phyloP scores from a whole-genome alignment of 768 basidiomycete species.

The Suillus plorans region DNA sequence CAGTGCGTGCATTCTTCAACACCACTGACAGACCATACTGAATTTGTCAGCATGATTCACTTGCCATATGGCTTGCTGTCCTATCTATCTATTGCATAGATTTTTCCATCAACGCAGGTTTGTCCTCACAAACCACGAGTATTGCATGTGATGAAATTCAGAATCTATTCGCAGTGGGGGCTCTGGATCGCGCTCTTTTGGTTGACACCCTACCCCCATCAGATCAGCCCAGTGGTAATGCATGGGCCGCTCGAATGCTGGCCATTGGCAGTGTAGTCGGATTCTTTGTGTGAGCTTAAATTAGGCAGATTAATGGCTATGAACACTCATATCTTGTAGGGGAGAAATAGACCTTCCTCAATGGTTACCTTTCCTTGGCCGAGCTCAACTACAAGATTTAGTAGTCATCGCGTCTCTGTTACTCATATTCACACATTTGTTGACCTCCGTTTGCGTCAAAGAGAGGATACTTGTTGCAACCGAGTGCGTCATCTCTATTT shows the following conservation, averaged over 20 bases:
- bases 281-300: slow-evolving; percentile 76
- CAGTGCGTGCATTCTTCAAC: slow-evolving; percentile 26
- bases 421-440: slow-evolving; percentile 62
- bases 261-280: slow-evolving; percentile 84
- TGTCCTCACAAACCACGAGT: slow-evolving; percentile 2
- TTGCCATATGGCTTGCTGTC: slow-evolving; percentile 80
- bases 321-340: slow-evolving; percentile 34
- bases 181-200: slow-evolving; percentile 86
- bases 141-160: background rate
- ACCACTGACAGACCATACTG: background rate
- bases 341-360: slow-evolving; percentile 78
- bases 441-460: slow-evolving; percentile 60
- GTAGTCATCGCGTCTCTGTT: slow-evolving; percentile 71
- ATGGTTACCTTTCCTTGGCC: slow-evolving; percentile 72
- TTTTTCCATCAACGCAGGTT: slow-evolving; percentile 60
- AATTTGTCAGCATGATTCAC: slow-evolving; percentile 48
- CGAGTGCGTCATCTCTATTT: slow-evolving; percentile 19
- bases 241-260: slow-evolving; percentile 94
- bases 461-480: slow-evolving; percentile 69
- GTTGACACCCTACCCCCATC: slow-evolving; percentile 80
- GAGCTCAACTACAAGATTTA: slow-evolving; percentile 78
- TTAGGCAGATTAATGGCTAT: background rate
- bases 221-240: slow-evolving; percentile 83
- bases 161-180: slow-evolving; percentile 57
- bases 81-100: slow-evolving; percentile 67